Evolutionary conservation across 2,329 filamentous ascomycete genomes (phyloP), one percentile per base, ranked within the genome.

Genomic region (Xylaria digitata): DNA sequence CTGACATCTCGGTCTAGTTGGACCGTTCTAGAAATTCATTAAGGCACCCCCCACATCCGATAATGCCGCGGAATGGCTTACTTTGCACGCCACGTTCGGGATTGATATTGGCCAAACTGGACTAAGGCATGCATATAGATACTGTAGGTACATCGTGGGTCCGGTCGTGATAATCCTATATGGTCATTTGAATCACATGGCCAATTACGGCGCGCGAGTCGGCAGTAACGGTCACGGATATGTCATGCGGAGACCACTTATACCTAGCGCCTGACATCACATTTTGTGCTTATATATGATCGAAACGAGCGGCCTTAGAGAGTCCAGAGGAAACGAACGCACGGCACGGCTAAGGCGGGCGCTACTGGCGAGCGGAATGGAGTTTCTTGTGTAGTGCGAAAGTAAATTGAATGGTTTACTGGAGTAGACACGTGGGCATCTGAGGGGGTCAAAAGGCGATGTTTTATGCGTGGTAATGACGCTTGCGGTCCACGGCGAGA

Each of bases 1-100:
- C 65, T 17, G 54, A 55, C 59, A 2, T 42, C 48, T 45, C 48
- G 57, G 52, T 32, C 53, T 57, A 21, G 52, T 59, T 30, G 34
- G 64, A 50, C 59, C 50, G 60, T 63, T 67, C 65, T 63, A 63
- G 60, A 66, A 67, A 63, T 6, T 43, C 21, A 34, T 32, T 21
- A 32, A 34, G 42, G 13, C 30, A 49, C 37, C 26, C 50, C 19
- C 23, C 32, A 55, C 15, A 19, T 30, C 40, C 34, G 26, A 49
- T 50, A 48, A 37, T 42, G 30, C 30, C 32, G 40, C 63, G 46
- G 45, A 52, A 50, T 57, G 57, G 53, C 43, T 57, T 40, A 34
- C 46, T 26, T 55, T 48, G 37, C 6, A 32, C 40, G 42, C 59
- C 53, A 61, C 45, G 50, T 52, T 37, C 52, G 3, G 19, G 7